Evolutionary conservation across 441 rosid genomes (phyloP), one percentile per base, ranked within the genome.

Genomic region (Breynia disticha): DNA sequence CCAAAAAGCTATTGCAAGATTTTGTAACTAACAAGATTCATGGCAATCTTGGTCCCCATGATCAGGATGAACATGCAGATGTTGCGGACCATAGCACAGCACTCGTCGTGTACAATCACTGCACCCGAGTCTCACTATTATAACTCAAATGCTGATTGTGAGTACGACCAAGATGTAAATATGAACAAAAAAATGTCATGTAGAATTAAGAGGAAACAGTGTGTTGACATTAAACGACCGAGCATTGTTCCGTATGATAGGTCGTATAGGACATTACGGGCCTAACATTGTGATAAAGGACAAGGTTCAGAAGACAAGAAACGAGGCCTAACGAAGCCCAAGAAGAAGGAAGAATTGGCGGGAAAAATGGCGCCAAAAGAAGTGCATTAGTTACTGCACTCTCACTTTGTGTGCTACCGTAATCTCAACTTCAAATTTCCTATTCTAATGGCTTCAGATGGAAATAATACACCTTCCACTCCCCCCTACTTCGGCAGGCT

Each of bases 401-500:
- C 43, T 39, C 12, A 39, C 43, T 9, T 39, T 14, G 2, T 24
- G 32, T 24, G 32, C 4, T 24, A 24, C 32, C 32, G 4, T 24
- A 24, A 24, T 24, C 7, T 24, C 32, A 24, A 2, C 32, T 24
- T 24, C 32, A 24, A 24, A 3, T n/a, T n/a, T n/a, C n/a, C n/a
- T n/a, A n/a, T n/a, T n/a, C 5, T 1, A 39, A 39, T 39, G 43
- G 43, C 43, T 4, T 39, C 43, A 24, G n/a, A n/a, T n/a, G n/a
- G n/a, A n/a, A n/a, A n/a, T n/a, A n/a, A n/a, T n/a, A 7, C 72
- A 60, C 77, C 96, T 18, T 79, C 91, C 19, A 71, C 86, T 10
- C 87, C 96, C 97, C 4, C 89, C 95, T 11, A 77, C 93, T 4
- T 87, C 98, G 0, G 77, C 86, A 0, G 97, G 79, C 0, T 89